Percentiles rank a stretch among this genome's conserved stretches.
Conservation (phyloP, 305 asterid genomes). For the Vinca major region DNA sequence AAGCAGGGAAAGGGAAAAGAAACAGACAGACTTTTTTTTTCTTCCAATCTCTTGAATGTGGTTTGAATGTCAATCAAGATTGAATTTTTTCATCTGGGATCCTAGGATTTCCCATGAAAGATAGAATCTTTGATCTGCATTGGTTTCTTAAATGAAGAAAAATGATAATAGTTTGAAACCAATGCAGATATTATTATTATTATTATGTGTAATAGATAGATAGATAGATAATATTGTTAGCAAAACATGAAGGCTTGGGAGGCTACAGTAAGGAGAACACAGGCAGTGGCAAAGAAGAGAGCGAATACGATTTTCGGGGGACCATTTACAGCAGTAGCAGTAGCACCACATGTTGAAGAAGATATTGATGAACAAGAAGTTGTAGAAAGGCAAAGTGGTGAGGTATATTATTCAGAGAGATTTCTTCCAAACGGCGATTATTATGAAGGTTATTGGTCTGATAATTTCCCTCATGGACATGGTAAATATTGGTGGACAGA, state of each 20-base stretch:
- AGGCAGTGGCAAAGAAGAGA: constrained; percentile 85
- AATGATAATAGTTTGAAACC: background rate
- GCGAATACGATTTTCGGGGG: constrained; percentile 77
- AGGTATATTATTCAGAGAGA: constrained; percentile 64
- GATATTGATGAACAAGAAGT: constrained; percentile 31
- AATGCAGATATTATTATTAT: constrained; percentile 8
- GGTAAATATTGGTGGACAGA: constrained; percentile 88
- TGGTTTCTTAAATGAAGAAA: constrained; percentile 1
- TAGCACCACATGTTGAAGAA: constrained; percentile 26
- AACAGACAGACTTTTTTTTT: background rate
- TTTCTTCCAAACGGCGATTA: constrained; percentile 86
- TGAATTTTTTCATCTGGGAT: constrained; percentile 1
- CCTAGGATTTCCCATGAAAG: constrained; percentile 9
- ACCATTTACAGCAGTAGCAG: constrained; percentile 17
- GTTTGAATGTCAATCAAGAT: constrained; percentile 4
- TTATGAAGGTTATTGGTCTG: constrained; percentile 71
- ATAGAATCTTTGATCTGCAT: constrained; percentile 4
- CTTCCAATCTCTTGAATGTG: constrained; percentile 5
- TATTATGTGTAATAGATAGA: constrained; percentile 2
- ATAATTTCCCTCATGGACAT: constrained; percentile 43
- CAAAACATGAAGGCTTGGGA: constrained; percentile 92
- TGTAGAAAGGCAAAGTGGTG: constrained; percentile 44
- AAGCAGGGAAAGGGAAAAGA: background rate
- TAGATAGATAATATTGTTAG: background rate
- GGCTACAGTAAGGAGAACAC: constrained; percentile 82